These are phyloP conservation scores for Ophiostoma pallidulum DNA, from an alignment of 2,329 filamentous ascomycete species.

Conservation along the genomic window DNA sequence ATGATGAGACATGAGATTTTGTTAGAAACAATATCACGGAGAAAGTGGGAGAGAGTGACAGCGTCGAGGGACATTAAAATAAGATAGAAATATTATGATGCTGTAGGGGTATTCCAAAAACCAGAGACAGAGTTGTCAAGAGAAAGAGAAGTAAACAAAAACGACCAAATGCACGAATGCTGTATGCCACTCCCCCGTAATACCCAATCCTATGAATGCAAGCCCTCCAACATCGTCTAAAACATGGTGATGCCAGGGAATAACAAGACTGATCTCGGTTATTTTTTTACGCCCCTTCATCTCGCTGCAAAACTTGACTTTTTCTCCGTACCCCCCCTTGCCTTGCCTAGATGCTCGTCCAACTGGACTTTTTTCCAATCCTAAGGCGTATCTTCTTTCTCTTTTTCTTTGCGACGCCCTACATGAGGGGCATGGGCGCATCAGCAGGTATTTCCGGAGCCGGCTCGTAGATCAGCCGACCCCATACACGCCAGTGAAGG, in stretches of 20 bases:
- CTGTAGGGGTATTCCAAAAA: constrained; percentile 11
- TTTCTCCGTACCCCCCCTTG: neutral
- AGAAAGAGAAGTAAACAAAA: neutral
- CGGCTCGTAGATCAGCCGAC: constrained; percentile 55
- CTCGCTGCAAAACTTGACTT: too few relatives aligned
- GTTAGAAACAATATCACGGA: neutral
- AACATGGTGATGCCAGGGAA: constrained; percentile 5
- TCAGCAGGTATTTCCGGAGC: neutral
- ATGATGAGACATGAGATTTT: neutral
- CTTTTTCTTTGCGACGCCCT: too few relatives aligned
- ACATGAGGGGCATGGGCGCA: constrained; percentile 5
- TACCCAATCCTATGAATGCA: neutral
- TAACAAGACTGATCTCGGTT: neutral
- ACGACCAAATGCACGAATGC: neutral
- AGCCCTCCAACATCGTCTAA: constrained; percentile 7
- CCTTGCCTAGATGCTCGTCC: neutral
- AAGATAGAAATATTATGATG: neutral
- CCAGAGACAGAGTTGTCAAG: neutral
- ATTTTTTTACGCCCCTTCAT: too few relatives aligned
- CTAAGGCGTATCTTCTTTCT: too few relatives aligned
- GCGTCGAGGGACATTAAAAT: neutral
- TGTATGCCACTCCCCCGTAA: neutral
- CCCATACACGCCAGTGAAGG: constrained; percentile 87
- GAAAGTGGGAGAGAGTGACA: neutral
- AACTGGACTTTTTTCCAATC: too few relatives aligned